Conservation (phyloP, 306 rosid genomes). For the Medicago truncatula region DNA sequence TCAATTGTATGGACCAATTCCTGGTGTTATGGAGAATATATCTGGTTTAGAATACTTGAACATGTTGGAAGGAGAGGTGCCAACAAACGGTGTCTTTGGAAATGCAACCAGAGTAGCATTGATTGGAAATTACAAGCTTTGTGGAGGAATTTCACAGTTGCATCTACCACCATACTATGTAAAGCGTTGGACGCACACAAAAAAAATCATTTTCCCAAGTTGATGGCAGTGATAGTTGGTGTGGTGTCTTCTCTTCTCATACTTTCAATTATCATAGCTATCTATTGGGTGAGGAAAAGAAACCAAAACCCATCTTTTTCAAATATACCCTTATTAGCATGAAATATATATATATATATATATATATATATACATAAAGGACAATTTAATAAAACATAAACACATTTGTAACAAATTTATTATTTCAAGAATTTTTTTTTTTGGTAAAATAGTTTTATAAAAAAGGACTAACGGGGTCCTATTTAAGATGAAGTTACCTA, state of each 20-base stretch:
- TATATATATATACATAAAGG: too few species aligned
- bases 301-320: neutral
- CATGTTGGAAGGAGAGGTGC: constrained; percentile 5
- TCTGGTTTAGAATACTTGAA: neutral
- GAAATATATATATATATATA: too few species aligned
- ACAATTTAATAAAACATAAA: too few species aligned
- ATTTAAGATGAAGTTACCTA: too few species aligned
- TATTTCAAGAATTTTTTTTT: too few species aligned
- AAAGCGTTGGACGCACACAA: neutral
- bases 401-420: too few species aligned
- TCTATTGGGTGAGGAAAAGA: constrained; percentile 19
- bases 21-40: constrained; percentile 33
- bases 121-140: neutral
- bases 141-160: neutral
- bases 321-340: too few species aligned
- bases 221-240: neutral
- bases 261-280: neutral
- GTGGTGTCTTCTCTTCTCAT: neutral
- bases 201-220: too few species aligned
- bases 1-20: constrained; percentile 44
- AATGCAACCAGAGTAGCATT: neutral
- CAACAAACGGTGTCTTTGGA: neutral
- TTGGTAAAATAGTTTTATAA: too few species aligned
- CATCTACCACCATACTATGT: neutral
- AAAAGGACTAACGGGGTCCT: too few species aligned